These are phyloP conservation scores for Pyrenochaeta sp. DNA, from an alignment of 2,329 filamentous ascomycete species.

Conservation along the genomic window DNA sequence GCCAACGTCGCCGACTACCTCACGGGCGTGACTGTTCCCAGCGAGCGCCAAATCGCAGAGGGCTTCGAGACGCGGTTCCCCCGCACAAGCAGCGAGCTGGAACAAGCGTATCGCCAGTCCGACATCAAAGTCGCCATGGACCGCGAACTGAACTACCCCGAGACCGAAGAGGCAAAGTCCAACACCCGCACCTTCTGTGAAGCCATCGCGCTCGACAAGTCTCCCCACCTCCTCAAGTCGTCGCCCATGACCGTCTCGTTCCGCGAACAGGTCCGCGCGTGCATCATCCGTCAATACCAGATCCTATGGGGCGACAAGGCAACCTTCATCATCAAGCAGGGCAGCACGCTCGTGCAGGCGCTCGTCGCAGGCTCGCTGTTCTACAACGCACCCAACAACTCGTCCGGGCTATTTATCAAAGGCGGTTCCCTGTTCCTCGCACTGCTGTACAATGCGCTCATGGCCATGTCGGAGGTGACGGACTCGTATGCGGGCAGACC, in stretches of 20 bases:
- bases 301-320: conserved; percentile 70
- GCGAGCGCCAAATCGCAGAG: conserved; percentile 47
- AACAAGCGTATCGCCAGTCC: conserved; percentile 61
- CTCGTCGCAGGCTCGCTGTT: conserved; percentile 72
- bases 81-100: conserved; percentile 52
- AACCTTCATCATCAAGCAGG: conserved; percentile 68
- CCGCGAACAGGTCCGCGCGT: conserved; percentile 58
- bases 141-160: conserved; percentile 64
- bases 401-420: conserved; percentile 68
- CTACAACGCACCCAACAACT: conserved; percentile 66
- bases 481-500: conserved; percentile 67
- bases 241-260: conserved; percentile 58
- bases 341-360: conserved; percentile 64
- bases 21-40: conserved; percentile 68
- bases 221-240: conserved; percentile 53
- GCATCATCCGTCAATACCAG: conserved; percentile 68
- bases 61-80: conserved; percentile 52
- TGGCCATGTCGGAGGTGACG: conserved; percentile 71
- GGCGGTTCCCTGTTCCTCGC: conserved; percentile 70
- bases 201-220: conserved; percentile 60
- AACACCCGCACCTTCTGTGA: conserved; percentile 60
- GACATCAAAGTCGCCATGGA: conserved; percentile 60
- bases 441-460: conserved; percentile 66
- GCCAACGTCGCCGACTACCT: conserved; percentile 76
- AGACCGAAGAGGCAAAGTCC: conserved; percentile 52